Evolutionary conservation across 192 early-diverging fungal species (phyloP).

Genomic region (Coemansia asiatica): DNA sequence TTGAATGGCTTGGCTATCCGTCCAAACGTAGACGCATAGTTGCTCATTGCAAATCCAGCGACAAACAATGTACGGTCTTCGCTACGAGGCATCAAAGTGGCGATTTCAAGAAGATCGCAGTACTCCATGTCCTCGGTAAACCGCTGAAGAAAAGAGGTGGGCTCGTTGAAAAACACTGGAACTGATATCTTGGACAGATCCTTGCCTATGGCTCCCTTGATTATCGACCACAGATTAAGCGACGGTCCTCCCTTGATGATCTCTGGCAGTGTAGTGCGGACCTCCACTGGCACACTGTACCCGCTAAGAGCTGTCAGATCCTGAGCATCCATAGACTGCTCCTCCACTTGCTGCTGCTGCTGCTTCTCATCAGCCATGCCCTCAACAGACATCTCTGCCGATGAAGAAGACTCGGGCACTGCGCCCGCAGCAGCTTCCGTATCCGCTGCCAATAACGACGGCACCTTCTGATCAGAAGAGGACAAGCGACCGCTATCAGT

Average conservation of each 20-base stretch:
- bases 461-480: background rate
- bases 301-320: constrained; percentile 50
- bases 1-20: constrained; percentile 90
- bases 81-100: constrained; percentile 60
- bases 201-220: constrained; percentile 86
- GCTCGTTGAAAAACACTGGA: constrained; percentile 90
- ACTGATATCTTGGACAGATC: constrained; percentile 81
- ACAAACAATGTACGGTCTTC: constrained; percentile 74
- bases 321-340: background rate
- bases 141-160: constrained; percentile 80
- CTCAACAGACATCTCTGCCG: no score
- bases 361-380: no score
- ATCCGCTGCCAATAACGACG: background rate
- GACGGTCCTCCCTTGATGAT: constrained; percentile 59
- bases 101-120: constrained; percentile 76
- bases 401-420: constrained; percentile 4
- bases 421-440: background rate
- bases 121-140: constrained; percentile 88
- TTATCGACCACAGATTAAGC: constrained; percentile 80
- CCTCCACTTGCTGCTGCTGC: background rate
- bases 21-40: constrained; percentile 77
- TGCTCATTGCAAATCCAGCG: constrained; percentile 85
- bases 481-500: background rate
- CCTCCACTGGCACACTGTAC: constrained; percentile 18
- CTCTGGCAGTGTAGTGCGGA: constrained; percentile 56